Base-by-base conservation (phyloP, 2,329 filamentous ascomycete genomes). In the Cladosporium phlei region DNA sequence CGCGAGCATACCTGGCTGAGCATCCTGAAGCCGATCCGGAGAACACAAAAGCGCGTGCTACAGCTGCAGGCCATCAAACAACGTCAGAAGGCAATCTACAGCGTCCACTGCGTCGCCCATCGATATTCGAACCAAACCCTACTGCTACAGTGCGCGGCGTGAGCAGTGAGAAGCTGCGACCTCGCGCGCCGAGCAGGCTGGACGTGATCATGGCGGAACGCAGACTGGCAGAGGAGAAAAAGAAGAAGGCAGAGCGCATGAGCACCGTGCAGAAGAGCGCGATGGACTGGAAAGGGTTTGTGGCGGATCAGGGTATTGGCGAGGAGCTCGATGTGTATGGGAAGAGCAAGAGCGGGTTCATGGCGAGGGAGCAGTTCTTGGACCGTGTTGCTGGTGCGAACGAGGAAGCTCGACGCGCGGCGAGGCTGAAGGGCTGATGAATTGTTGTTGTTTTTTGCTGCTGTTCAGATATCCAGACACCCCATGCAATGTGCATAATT, bases 241-340 rank as follows among this genome's bases (percentile, higher is more conserved):
- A 53, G 60, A 59, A 49, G 55, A 73, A 65, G 66, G 75, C 57
- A 17, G 75, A 77, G 48, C 83, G 82, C 58, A 74, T 84, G 66
- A 83, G 81, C 54, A 82, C 80, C 0, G 78, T 84, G 39, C 79
- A 82, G 63, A 84, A 83, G 63, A 81, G 77, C 22, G 74, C 79
- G 44, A 66, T 83, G 57, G 80, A 84, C 55, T 84, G 80, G 80
- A 79, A 77, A 16, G 73, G 74, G 9, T 82, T 80, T 57, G 80
- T 84, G 30, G 77, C 82, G 58, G 66, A 76, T 44, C 73, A 76
- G 35, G 79, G 79, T 22, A 74, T 83, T 48, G 73, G 75, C 47
- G 79, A 81, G 48, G 80, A 84, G 61, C 61, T 84, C 58, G 74
- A 77, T 46, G 71, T 71, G 35, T 78, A 82, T 59, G 78, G 77